Conservation (phyloP, 2,329 filamentous ascomycete species). For the Colletotrichum euphorbiae region DNA sequence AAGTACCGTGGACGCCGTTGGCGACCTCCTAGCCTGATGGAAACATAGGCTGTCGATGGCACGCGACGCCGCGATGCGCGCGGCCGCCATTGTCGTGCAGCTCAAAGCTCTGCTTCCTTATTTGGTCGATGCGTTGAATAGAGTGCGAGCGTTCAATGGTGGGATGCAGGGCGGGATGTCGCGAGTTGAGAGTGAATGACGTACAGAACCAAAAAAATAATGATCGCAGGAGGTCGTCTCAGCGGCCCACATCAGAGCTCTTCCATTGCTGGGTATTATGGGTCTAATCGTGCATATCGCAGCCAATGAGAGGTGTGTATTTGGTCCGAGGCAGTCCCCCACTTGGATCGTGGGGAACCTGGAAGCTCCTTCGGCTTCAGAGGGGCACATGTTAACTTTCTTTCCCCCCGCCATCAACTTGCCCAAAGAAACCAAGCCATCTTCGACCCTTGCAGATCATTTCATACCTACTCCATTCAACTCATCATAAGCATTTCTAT, state of each 20-base stretch:
- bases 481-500: not conserved
- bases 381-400: constrained; percentile 37
- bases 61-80: constrained; percentile 34
- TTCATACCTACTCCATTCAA: not conserved
- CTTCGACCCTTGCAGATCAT: not conserved
- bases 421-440: not conserved
- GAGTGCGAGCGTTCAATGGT: not conserved
- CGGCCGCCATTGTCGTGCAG: constrained; percentile 25
- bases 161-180: not conserved
- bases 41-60: constrained; percentile 19
- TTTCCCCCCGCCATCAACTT: constrained; percentile 30
- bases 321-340: constrained; percentile 30
- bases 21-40: constrained; percentile 9
- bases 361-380: constrained; percentile 32
- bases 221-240: not conserved
- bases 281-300: not conserved
- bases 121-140: not conserved
- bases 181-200: constrained; percentile 5
- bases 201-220: constrained; percentile 25
- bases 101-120: not conserved
- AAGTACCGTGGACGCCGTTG: not conserved
- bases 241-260: constrained; percentile 13
- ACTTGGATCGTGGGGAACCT: constrained; percentile 31
- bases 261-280: constrained; percentile 36
- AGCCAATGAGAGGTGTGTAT: constrained; percentile 18